Conservation (phyloP, 2,329 filamentous ascomycete genomes). For the Pestalotiopsis sp. region DNA sequence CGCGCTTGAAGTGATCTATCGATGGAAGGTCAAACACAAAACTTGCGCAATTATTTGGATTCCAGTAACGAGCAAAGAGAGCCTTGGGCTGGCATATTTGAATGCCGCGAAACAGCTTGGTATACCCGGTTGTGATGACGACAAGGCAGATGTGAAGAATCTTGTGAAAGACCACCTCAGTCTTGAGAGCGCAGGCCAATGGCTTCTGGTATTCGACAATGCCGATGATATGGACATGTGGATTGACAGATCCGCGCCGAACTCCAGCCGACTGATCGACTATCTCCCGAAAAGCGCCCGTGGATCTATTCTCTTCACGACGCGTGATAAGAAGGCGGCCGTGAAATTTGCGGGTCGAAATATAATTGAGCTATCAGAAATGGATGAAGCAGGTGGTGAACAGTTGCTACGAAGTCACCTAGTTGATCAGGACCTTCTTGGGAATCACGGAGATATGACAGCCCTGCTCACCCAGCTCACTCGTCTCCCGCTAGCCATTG, state of each 20-base stretch:
- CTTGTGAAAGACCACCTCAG: constrained; percentile 35
- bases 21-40: constrained; percentile 19
- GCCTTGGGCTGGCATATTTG: constrained; percentile 35
- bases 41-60: constrained; percentile 42
- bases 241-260: constrained; percentile 13
- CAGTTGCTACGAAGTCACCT: constrained; percentile 34
- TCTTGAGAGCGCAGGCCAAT: constrained; percentile 22
- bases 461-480: too few relatives aligned
- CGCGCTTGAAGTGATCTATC: constrained; percentile 33
- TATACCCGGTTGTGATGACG: constrained; percentile 28
- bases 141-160: constrained; percentile 32
- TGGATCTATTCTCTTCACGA: constrained; percentile 37
- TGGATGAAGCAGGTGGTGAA: constrained; percentile 8
- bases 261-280: constrained; percentile 17
- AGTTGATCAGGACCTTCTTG: constrained; percentile 28
- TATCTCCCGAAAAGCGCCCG: constrained; percentile 32
- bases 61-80: constrained; percentile 25
- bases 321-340: constrained; percentile 24
- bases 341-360: constrained; percentile 10
- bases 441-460: constrained; percentile 10
- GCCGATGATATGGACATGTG: constrained; percentile 38
- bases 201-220: constrained; percentile 46
- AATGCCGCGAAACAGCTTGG: constrained; percentile 27
- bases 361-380: not conserved
- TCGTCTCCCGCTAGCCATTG: too few relatives aligned